Percentiles rank a stretch among this genome's conserved stretches.
Conservation (phyloP, 768 basidiomycete genomes). For the Candolleomyces aberdarensis region DNA sequence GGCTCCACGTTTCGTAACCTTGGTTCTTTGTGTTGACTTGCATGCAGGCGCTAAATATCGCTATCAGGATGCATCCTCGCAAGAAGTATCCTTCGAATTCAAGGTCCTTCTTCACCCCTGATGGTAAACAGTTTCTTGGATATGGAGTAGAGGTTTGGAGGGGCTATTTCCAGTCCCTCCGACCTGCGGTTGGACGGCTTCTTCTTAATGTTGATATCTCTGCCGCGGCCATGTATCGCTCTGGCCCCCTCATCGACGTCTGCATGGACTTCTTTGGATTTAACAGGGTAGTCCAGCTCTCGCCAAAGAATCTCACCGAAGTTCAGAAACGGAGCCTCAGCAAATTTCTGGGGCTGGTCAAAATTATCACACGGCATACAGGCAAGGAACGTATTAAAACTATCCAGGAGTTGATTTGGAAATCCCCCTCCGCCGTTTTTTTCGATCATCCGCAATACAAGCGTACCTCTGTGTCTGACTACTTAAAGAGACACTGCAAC, state of each 20-base stretch:
- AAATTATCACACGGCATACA: constrained; percentile 31
- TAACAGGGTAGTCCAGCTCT: constrained; percentile 2
- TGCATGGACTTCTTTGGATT: constrained; percentile 31
- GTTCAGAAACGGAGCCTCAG: constrained; percentile 46
- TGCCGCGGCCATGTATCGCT: constrained; percentile 72
- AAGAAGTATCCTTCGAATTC: constrained; percentile 68
- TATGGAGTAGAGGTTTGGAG: constrained; percentile 68
- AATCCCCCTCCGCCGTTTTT: constrained; percentile 6
- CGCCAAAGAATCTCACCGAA: constrained; percentile 47
- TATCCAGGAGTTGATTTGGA: constrained; percentile 54
- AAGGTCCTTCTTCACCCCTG: constrained; percentile 72
- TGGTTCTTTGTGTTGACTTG: not conserved
- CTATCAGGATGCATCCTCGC: constrained; percentile 71
- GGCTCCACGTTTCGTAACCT: not conserved
- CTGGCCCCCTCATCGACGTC: constrained; percentile 54
- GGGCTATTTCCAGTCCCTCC: constrained; percentile 79
- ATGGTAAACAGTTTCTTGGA: constrained; percentile 51
- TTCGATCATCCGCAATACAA: constrained; percentile 56
- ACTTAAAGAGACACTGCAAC: constrained; percentile 21
- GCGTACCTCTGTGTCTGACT: constrained; percentile 40
- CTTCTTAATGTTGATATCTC: constrained; percentile 79
- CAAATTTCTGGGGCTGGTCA: constrained; percentile 33
- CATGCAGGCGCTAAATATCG: constrained; percentile 68
- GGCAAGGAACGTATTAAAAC: constrained; percentile 29
- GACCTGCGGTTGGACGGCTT: constrained; percentile 61